Percentiles rank a stretch among this genome's conserved stretches.
phyloP scores from a whole-genome alignment of 208 protist genomes.

The Leishmania major region DNA sequence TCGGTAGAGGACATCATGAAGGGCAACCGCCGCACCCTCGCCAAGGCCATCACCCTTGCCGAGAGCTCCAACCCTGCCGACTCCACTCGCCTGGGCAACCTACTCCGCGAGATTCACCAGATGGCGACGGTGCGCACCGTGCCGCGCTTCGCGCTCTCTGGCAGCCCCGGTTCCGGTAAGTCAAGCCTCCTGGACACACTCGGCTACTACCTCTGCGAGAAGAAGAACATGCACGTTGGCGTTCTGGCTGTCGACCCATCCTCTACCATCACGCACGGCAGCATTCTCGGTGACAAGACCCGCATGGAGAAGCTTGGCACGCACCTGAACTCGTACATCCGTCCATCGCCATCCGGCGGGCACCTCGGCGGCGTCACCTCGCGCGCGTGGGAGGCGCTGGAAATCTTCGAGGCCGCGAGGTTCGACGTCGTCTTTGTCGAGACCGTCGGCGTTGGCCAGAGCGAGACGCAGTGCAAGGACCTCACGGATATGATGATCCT shows the following conservation, averaged over 20 bases:
- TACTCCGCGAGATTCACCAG: conserved; percentile 49
- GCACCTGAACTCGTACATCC: conserved; percentile 87
- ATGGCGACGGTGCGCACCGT: conserved; percentile 27
- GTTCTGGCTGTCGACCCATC: conserved; percentile 95
- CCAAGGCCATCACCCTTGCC: conserved; percentile 75
- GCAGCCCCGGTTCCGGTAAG: conserved; percentile 96
- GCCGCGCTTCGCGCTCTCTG: conserved; percentile 91
- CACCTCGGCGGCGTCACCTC: conserved; percentile 92
- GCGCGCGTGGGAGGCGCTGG: conserved; percentile 89
- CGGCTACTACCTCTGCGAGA: conserved; percentile 59
- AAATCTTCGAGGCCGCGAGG: conserved; percentile 91
- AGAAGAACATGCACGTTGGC: conserved; percentile 54
- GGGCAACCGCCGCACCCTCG: conserved; percentile 57
- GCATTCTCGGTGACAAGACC: conserved; percentile 96
- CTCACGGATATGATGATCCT: conserved; percentile 94
- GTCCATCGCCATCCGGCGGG: conserved; percentile 90
- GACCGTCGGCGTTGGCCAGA: conserved; percentile 96
- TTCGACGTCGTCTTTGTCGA: conserved; percentile 96
- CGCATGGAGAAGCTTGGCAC: conserved; percentile 92
- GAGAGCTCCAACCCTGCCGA: conserved; percentile 49
- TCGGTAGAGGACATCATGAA: conserved; percentile 35
- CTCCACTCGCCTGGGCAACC: conserved; percentile 27
- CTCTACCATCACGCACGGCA: conserved; percentile 84
- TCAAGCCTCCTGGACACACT: conserved; percentile 93
- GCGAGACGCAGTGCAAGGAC: conserved; percentile 82